These are phyloP conservation scores for Davidsoniella neocaledoniae DNA, from an alignment of 2,329 filamentous ascomycete genomes.

Conservation along the genomic window DNA sequence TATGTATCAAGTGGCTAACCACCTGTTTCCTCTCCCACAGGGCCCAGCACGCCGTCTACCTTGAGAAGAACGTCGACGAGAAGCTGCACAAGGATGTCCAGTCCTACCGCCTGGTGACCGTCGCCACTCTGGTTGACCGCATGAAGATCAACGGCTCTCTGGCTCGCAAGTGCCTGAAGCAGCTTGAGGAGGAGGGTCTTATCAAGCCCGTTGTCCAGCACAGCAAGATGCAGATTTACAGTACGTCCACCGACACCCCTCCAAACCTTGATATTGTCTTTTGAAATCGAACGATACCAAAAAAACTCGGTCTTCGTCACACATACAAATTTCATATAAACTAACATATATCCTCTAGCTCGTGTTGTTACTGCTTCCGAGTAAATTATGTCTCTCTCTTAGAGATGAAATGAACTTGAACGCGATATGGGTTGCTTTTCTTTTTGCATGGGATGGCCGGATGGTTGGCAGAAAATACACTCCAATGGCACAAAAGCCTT, in stretches of 20 bases:
- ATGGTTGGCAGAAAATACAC: conserved; percentile 13
- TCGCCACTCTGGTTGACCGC: conserved; percentile 95
- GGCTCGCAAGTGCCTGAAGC: conserved; percentile 72
- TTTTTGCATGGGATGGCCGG: conserved; percentile 12
- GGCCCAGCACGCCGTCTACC: conserved; percentile 97
- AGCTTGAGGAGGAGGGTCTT: conserved; percentile 93
- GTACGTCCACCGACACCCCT: conserved; percentile 26
- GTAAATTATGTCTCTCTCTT: conserved; percentile 7
- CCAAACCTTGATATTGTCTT: background rate
- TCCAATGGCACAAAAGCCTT: conserved; percentile 12
- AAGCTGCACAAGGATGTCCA: conserved; percentile 99
- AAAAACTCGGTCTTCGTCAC: background rate
- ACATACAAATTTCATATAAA: background rate
- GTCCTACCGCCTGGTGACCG: conserved; percentile 98
- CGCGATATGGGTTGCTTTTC: conserved; percentile 12
- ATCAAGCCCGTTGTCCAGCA: conserved; percentile 97
- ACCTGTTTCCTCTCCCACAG: background rate
- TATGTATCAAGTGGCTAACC: conserved; percentile 6
- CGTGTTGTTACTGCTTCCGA: conserved; percentile 12
- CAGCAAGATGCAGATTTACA: conserved; percentile 98
- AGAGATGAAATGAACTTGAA: conserved; percentile 10
- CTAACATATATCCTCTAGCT: conserved; percentile 9
- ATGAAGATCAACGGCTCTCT: conserved; percentile 99
- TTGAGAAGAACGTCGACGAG: conserved; percentile 94
- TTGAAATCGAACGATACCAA: background rate